Evolutionary conservation across 164 flowering plant genomes (phyloP), one percentile per base, ranked within the genome.

Genomic region (Berberis vulgaris): DNA sequence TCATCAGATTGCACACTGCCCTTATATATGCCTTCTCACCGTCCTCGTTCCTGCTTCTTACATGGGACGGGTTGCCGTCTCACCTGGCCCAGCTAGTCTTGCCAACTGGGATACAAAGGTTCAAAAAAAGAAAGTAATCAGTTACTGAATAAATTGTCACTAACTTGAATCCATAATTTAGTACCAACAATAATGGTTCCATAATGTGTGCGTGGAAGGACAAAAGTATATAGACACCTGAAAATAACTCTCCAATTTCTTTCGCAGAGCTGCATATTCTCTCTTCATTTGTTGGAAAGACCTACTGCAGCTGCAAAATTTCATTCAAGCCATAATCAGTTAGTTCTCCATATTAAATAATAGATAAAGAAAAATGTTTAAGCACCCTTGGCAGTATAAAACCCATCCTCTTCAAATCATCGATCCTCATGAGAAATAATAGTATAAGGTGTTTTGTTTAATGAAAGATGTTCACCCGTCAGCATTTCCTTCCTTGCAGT

Each of bases 231-330:
- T 11, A 45, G 4, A 45, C 3, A 88, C 96, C 91, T 83, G 91
- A 73, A 88, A 88, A 76, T 86, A 88, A 54, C 76, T 57, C 72
- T 85, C 92, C 67, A 88, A 82, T 73, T 80, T 88, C 81, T 67
- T 82, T 59, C 55, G 81, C 45, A 88, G 77, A 26, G 74, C 46
- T 56, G 85, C 65, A 71, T 81, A 65, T 64, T 88, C 96, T 64
- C 67, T 84, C 85, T 86, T 88, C 68, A 86, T 9, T 60, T 81
- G 84, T 57, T 78, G 87, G 73, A 82, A 83, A 57, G 79, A 71
- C 72, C 71, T 83, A 61, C 67, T 70, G 79, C 92, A 88, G 65
- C 96, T 88, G 87, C 65, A 63, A 9, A 7, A 11, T 62, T 46
- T 26, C 26, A 26, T 26, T 26, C 26, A 26, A 26, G 26, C 26